Conservation (phyloP, 2,329 filamentous ascomycete species). For the Hymenoscyphus fraxineus region DNA sequence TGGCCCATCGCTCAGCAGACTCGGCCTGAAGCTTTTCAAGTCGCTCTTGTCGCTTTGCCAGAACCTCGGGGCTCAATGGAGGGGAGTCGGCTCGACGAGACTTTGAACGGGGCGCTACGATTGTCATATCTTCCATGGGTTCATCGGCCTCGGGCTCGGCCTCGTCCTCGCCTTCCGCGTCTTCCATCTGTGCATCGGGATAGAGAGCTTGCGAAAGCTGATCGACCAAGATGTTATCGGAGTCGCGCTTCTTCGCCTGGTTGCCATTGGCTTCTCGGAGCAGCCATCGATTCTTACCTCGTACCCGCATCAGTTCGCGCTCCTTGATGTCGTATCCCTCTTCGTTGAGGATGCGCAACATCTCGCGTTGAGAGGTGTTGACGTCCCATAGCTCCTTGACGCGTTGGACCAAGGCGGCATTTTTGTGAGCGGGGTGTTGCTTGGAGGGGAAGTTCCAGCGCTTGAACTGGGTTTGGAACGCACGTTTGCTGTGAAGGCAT, state of each 20-base stretch:
- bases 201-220: constrained; percentile 36
- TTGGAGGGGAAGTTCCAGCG: constrained; percentile 77
- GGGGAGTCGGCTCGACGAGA: constrained; percentile 28
- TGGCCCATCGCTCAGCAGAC: constrained; percentile 58
- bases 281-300: constrained; percentile 65
- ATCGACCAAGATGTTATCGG: constrained; percentile 34
- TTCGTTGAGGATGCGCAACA: constrained; percentile 64
- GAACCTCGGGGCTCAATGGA: constrained; percentile 43
- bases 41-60: constrained; percentile 52
- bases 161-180: constrained; percentile 29
- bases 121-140: constrained; percentile 9
- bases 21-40: constrained; percentile 53
- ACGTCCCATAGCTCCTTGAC: constrained; percentile 75
- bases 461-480: constrained; percentile 72
- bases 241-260: constrained; percentile 40
- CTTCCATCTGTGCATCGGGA: constrained; percentile 29
- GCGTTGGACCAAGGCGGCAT: constrained; percentile 61
- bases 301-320: constrained; percentile 65
- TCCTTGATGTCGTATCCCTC: constrained; percentile 73
- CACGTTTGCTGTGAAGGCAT: constrained; percentile 58
- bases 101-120: constrained; percentile 28
- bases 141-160: constrained; percentile 20
- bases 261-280: constrained; percentile 59
- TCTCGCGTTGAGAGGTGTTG: constrained; percentile 69
- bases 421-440: constrained; percentile 68